These are phyloP conservation scores for Hymenoscyphus scutula DNA, from an alignment of 2,329 filamentous ascomycete species.

Conservation along the genomic window DNA sequence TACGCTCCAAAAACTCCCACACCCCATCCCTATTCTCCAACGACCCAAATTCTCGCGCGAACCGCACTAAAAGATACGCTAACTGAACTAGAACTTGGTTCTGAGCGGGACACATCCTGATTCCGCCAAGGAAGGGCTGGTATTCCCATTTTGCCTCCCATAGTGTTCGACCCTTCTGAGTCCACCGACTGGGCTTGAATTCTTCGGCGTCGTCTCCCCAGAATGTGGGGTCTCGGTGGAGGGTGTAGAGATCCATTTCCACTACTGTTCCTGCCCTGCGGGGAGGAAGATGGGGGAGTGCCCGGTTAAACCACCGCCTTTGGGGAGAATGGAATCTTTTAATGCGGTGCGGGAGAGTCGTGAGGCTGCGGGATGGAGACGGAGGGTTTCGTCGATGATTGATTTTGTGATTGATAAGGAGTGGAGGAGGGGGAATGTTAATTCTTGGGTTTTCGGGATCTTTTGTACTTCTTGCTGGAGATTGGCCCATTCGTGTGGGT, in stretches of 20 bases:
- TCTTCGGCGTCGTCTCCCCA: conserved; percentile 69
- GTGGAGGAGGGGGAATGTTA: background rate
- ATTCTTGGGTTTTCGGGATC: background rate
- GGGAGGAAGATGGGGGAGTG: background rate
- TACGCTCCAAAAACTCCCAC: conserved; percentile 4
- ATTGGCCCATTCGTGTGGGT: background rate
- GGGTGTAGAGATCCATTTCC: background rate
- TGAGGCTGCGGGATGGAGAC: background rate
- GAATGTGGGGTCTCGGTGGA: conserved; percentile 46
- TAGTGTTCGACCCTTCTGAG: conserved; percentile 30
- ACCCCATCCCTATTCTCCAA: conserved; percentile 17
- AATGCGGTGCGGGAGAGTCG: background rate
- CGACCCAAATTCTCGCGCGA: background rate
- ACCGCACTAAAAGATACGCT: conserved; percentile 9
- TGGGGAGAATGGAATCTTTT: background rate
- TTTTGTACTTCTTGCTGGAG: background rate
- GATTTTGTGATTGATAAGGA: background rate
- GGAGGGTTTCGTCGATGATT: background rate
- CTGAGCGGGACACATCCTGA: conserved; percentile 51
- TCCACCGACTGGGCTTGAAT: conserved; percentile 74
- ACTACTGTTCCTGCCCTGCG: background rate
- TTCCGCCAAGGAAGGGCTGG: conserved; percentile 69
- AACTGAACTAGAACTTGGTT: conserved; percentile 8
- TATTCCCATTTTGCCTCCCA: conserved; percentile 3
- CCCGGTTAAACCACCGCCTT: background rate